Evolutionary conservation across 2,329 filamentous ascomycete genomes (phyloP).

Genomic region (Colletotrichum cuscutae): DNA sequence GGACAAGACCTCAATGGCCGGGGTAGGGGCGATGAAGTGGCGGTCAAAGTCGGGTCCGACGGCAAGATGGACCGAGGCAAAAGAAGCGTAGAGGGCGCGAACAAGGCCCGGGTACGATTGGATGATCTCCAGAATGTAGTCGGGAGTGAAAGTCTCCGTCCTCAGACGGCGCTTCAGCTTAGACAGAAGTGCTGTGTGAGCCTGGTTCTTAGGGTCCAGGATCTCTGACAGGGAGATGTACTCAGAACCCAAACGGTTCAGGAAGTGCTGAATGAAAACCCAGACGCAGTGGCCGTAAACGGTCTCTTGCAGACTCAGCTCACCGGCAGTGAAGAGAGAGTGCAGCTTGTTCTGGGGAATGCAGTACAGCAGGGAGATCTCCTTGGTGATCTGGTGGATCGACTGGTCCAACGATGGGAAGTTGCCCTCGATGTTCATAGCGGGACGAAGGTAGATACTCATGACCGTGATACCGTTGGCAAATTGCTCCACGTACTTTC

Average conservation of each 20-base stretch:
- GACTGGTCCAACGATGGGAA: conserved; percentile 89
- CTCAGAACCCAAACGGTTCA: conserved; percentile 93
- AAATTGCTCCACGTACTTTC: conserved; percentile 99
- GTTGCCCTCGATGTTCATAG: conserved; percentile 65
- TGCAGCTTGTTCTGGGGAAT: conserved; percentile 98
- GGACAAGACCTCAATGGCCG: conserved; percentile 75
- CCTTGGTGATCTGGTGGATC: conserved; percentile 99
- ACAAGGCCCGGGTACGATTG: conserved; percentile 88
- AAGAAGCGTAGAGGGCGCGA: conserved; percentile 88
- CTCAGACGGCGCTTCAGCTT: conserved; percentile 96
- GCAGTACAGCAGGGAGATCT: conserved; percentile 96
- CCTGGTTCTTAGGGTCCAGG: conserved; percentile 76
- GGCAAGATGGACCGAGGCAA: conserved; percentile 84
- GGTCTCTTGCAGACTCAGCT: conserved; percentile 92
- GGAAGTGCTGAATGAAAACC: conserved; percentile 98
- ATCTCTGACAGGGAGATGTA: conserved; percentile 88
- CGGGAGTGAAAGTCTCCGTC: conserved; percentile 96
- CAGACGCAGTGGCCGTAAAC: conserved; percentile 98
- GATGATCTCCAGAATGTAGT: conserved; percentile 98
- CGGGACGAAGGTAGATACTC: conserved; percentile 90
- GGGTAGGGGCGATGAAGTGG: conserved; percentile 63
- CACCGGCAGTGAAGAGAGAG: conserved; percentile 84
- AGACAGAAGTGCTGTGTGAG: conserved; percentile 34
- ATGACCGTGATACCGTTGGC: conserved; percentile 98
- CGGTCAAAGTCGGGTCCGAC: conserved; percentile 62